Base-by-base conservation (phyloP, 345 rosid species). In the Salix exigua region DNA sequence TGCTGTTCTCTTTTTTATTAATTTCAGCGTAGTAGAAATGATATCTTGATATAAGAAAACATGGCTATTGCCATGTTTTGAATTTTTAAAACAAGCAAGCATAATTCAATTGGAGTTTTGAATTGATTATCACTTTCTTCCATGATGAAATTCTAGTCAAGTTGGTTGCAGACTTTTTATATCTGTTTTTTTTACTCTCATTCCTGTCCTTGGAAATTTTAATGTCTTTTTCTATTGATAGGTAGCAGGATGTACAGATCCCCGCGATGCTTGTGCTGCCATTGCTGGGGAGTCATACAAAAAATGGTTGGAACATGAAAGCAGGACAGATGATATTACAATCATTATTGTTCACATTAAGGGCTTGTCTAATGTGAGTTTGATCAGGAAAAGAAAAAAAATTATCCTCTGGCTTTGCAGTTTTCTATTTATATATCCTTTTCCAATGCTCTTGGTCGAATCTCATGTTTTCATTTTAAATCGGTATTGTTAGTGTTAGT, bases 281-380 rank as follows among this genome's bases (percentile, higher is more conserved):
- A 91, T 93, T 74, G 89, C 97, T 38, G 98, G 97, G 78, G 95
- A 96, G 77, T 92, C 99, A 10, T 94, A 94, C 85, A 94, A 89
- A 86, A 77, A 82, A 48, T 96, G 99, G 99, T 83, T 96, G 89
- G 90, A 90, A 74, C 81, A 89, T 73, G 99, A 90, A 83, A 91
- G 82, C 79, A 94, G 98, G 71, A 96, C 98, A 28, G 99, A 96
- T 89, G 99, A 96, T 88, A 96, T 96, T 71, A 94, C 99, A 35
- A 86, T 96, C 79, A 90, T 94, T 78, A 86, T 94, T 84, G 99
- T 88, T 71, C 93, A 92, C 77, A 86, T 96, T 46, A 93, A 92
- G 82, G 90, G 85, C 83, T 82, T 88, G 65, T 80, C 83, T 82
- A 81, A 83, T 82, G 97, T 88, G 83, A 79, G 91, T 69, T n/a